Base-by-base conservation (phyloP, 2,329 filamentous ascomycete genomes). In the Venturia oleaginea region DNA sequence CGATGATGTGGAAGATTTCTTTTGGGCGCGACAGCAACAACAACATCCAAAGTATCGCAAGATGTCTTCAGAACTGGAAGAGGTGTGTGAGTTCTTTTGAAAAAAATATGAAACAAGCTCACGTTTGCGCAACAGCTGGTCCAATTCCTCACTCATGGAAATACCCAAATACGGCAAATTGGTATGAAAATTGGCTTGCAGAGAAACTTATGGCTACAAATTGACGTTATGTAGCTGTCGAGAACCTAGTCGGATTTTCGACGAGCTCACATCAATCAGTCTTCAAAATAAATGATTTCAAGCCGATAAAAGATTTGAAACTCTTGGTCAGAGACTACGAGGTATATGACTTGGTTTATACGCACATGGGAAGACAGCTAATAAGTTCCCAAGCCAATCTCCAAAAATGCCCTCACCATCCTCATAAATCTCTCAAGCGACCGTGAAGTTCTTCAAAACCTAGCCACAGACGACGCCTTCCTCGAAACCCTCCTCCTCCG, bases 321-420 rank as follows among this genome's bases (percentile, higher is more conserved):
- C 82, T 97, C 3, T 78, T 97, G 32, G 83, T 94, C 43, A 86
- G 86, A 72, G 94, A 97, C 74, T 90, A 96, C 72, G 82, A 86
- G 60, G 90, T 94, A 79, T 61, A 38, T 24, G 7, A 22, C 55
- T 46, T 55, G 27, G 4, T 43, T 24, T 55, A 22, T 24, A 15
- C 22, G 11, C 24, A 30, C 27, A 27, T n/a, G 10, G 17, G 15
- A 54, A n/a, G 5, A 37, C n/a, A 8, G n/a, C 62, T 43, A 24
- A 60, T n/a, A 24, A 62, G 13, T 34, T 46, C 27, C 17, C 55
- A 67, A 95, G 86, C 86, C 89, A 74, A 96, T 97, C 67, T 90
- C 93, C n/a, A 91, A 94, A 74, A 89, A 96, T 85, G 92, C 90
- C 43, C 78, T 97, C 69, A 95, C 87, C 17, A 93, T 97, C 69